Evolutionary conservation across 371 early-diverging fungal genomes (phyloP).

Genomic region (Mucor indicus): DNA sequence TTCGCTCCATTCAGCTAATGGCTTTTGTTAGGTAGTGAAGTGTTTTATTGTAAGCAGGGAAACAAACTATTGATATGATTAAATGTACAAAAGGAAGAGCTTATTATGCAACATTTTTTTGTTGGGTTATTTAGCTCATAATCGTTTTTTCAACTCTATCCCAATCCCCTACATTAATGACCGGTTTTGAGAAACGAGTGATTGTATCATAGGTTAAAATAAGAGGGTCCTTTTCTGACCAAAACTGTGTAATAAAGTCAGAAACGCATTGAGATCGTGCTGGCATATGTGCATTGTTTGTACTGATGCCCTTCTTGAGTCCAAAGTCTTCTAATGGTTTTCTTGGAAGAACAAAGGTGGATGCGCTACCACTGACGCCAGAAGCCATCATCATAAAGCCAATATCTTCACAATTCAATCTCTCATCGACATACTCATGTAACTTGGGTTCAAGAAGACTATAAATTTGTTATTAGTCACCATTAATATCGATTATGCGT

Average conservation of each 20-base stretch:
- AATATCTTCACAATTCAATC: conserved; percentile 48
- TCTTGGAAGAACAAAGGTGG: conserved; percentile 22
- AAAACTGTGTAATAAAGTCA: conserved; percentile 30
- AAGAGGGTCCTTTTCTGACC: conserved; percentile 35
- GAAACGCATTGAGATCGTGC: conserved; percentile 29
- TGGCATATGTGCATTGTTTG: conserved; percentile 33
- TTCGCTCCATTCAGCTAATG: no score
- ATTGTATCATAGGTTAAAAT: conserved; percentile 12
- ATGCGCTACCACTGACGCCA: conserved; percentile 26
- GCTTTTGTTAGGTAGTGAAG: no score
- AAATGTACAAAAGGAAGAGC: no score
- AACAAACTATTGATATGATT: no score
- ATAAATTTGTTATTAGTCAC: no score
- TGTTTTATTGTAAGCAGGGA: no score
- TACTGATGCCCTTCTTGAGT: conserved; percentile 33
- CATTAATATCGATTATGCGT: not conserved
- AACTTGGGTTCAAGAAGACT: conserved; percentile 34
- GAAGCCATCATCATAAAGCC: conserved; percentile 43
- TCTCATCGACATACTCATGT: conserved; percentile 32
- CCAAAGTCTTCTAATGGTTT: conserved; percentile 34
- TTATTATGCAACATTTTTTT: no score
- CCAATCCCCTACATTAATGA: conserved; percentile 22
- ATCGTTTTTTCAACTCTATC: conserved; percentile 6
- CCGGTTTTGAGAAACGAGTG: conserved; percentile 12
- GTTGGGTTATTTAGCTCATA: no score